Evolutionary conservation across 2,329 filamentous ascomycete genomes (phyloP), one percentile per base, ranked within the genome.

Genomic region (Arthrobotrys iridis): DNA sequence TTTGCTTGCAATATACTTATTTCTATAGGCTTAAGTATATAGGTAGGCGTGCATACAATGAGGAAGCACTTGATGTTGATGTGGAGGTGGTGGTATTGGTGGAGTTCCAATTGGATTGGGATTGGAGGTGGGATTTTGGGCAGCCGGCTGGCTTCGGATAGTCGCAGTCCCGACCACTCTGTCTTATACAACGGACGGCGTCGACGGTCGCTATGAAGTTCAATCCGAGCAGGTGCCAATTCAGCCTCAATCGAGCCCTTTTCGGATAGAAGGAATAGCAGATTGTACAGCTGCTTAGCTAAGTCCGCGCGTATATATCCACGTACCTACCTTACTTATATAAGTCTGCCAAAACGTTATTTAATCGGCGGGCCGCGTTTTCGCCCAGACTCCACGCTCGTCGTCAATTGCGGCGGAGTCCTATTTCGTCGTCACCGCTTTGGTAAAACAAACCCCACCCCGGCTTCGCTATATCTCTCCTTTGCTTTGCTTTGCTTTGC

Each of bases 71-170:
- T 48, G 58, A 35, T 20, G n/a, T 24, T 8, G 57, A 35, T 37
- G 11, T 3, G 11, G 24, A 35, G 33, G 11, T 20, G 24, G 13
- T 20, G 13, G 18, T 41, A 5, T 46, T 40, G 5, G 10, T 58
- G 52, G 18, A 28, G 52, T 40, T 55, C 22, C 8, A 24, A 55
- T 18, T 18, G 15, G 33, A 50, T 26, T 18, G 43, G 26, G 24
- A 15, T 5, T 4, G 45, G 8, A n/a, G 24, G 18, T 18, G 43
- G 24, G 43, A 22, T n/a, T 37, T 11, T 13, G 7, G 4, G 24
- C 3, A 20, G 11, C 35, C 52, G 64, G 52, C 33, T 60, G 33
- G 33, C 28, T 62, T 62, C 43, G 65, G 65, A 70, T 67, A 48
- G 28, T 40, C 24, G 20, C 37, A 58, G 37, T 58, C 37, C 50